These are phyloP conservation scores for Flagelloscypha sp. DNA, from an alignment of 768 basidiomycete species.

Conservation along the genomic window DNA sequence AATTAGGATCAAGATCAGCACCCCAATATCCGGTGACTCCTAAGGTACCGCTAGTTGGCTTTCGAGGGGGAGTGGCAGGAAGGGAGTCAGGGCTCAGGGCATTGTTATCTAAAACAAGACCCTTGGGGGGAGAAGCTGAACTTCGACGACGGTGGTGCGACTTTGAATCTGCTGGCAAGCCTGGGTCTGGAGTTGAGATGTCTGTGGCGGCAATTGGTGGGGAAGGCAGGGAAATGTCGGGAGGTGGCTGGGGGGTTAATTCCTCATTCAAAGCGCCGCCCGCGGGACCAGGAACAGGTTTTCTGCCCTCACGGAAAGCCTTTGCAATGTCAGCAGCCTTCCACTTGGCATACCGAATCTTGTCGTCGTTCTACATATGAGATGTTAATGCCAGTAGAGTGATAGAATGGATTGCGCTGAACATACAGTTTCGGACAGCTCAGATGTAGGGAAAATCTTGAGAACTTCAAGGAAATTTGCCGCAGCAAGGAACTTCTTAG, in stretches of 20 bases:
- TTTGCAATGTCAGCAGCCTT: slow-evolving; percentile 94
- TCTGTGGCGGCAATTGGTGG: too few relatives aligned
- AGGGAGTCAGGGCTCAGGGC: slow-evolving; percentile 15
- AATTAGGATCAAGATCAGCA: slow-evolving; percentile 11
- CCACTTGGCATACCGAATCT: slow-evolving; percentile 94
- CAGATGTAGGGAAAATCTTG: slow-evolving; percentile 57
- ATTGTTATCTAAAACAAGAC: too few relatives aligned
- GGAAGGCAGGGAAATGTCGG: too few relatives aligned
- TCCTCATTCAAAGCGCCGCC: slow-evolving; percentile 26
- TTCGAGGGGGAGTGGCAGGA: slow-evolving; percentile 16
- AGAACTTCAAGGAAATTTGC: slow-evolving; percentile 92
- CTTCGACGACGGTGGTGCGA: slow-evolving; percentile 18
- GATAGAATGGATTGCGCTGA: slow-evolving; percentile 1
- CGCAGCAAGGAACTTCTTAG: slow-evolving; percentile 91
- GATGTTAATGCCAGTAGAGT: slow-evolving; percentile 3
- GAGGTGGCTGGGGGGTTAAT: slow-evolving; percentile 11
- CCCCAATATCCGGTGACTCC: slow-evolving; percentile 13
- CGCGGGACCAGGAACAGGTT: slow-evolving; percentile 73
- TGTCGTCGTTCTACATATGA: slow-evolving; percentile 64
- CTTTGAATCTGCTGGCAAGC: slow-evolving; percentile 6
- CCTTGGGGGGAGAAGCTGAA: too few relatives aligned
- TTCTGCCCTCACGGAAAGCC: slow-evolving; percentile 88
- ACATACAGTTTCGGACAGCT: slow-evolving; percentile 51
- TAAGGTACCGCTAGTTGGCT: slow-evolving; percentile 14
- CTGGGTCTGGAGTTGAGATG: slow-evolving; percentile 5